A percentile compares a stretch with the other conserved stretches of the same genome.
phyloP scores from a whole-genome alignment of 1,284 basidiomycete genomes.

The Cutaneotrichosporon sp. region DNA sequence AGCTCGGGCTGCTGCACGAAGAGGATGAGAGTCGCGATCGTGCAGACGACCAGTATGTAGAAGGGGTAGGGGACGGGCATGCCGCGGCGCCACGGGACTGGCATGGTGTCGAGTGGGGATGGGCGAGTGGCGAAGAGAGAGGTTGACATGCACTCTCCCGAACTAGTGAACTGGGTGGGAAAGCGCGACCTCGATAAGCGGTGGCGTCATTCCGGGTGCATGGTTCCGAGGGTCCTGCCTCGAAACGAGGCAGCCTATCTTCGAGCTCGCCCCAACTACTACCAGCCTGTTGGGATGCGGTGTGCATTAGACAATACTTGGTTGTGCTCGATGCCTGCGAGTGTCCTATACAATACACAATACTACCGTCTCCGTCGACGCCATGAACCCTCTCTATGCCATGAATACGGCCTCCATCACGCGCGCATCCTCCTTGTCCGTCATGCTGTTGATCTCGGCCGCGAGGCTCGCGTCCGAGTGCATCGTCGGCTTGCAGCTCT shows the following conservation, averaged over 20 bases:
- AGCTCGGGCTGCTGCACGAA: conserved; percentile 7
- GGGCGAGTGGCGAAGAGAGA: not conserved
- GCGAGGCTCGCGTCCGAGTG: conserved; percentile 38
- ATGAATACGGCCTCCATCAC: conserved; percentile 50
- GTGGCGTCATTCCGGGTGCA: conserved; percentile 4
- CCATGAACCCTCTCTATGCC: conserved; percentile 28
- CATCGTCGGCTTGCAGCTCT: conserved; percentile 34
- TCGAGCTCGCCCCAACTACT: not conserved
- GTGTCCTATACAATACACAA: not conserved
- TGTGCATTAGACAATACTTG: not conserved
- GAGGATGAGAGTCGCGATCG: conserved; percentile 1
- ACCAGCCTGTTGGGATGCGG: not conserved
- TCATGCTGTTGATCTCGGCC: conserved; percentile 34
- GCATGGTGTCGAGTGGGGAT: not conserved
- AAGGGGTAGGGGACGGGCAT: not conserved
- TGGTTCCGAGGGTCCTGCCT: not conserved
- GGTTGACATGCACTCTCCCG: no score
- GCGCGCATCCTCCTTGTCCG: conserved; percentile 43
- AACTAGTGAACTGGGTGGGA: not conserved
- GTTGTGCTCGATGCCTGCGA: not conserved
- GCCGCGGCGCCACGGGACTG: not conserved
- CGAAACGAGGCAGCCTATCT: no score
- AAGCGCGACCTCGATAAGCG: not conserved
- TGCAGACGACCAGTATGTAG: conserved; percentile 1
- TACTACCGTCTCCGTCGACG: not conserved